Percentiles rank a stretch among this genome's conserved stretches.
These are phyloP conservation scores for Colletotrichum sp. DNA, from an alignment of 2,329 filamentous ascomycete genomes.

Conservation along the genomic window DNA sequence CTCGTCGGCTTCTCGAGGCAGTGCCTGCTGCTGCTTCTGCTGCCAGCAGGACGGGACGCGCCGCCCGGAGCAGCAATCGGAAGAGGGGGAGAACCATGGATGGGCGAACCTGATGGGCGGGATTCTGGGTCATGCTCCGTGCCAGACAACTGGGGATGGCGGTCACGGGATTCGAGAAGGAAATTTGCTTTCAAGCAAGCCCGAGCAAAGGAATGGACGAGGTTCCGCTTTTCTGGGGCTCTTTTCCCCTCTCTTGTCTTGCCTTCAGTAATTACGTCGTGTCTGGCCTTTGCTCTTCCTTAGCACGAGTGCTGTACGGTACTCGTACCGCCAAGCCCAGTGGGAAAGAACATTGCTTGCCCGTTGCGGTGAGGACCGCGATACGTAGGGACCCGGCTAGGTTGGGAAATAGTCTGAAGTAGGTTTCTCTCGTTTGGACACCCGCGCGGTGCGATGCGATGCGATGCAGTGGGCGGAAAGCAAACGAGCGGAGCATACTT, in stretches of 20 bases:
- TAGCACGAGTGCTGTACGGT: not conserved
- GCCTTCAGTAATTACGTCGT: not conserved
- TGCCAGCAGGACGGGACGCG: conserved; percentile 18
- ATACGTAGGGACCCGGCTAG: not conserved
- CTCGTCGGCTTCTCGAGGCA: conserved; percentile 2
- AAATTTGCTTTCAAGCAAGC: conserved; percentile 10
- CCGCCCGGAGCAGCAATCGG: conserved; percentile 11
- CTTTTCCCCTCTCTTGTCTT: not conserved
- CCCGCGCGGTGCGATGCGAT: not conserved
- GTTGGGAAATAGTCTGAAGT: not conserved
- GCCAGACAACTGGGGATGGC: not conserved
- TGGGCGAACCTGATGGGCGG: not conserved
- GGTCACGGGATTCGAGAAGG: conserved; percentile 16
- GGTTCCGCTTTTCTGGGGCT: conserved; percentile 16
- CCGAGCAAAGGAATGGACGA: conserved; percentile 11
- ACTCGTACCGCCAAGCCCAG: not conserved
- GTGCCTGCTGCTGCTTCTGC: not conserved
- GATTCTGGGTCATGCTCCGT: conserved; percentile 7
- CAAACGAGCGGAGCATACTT: not conserved
- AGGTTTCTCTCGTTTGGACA: not conserved
- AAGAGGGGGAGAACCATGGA: not conserved
- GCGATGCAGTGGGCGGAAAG: not conserved
- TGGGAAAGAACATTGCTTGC: not conserved
- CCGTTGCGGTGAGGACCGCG: not conserved
- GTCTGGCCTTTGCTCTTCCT: not conserved